Conservation (phyloP, 169 alveolate genomes). For the Plasmodium chabaudi region DNA sequence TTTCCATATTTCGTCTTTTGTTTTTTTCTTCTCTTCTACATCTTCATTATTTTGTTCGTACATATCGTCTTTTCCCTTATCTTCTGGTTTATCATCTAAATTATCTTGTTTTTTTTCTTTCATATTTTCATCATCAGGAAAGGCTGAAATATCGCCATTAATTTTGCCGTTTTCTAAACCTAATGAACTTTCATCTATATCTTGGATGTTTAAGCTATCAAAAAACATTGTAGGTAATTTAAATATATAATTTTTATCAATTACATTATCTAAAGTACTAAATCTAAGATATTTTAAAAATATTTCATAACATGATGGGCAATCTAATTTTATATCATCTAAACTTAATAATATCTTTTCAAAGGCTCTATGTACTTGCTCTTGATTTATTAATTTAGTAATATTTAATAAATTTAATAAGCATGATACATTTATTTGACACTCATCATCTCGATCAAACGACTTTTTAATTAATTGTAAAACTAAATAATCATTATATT, state of each 20-base stretch:
- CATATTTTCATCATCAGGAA: neutral
- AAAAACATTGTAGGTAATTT: slow-evolving; percentile 67
- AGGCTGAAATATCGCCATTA: slow-evolving; percentile 4
- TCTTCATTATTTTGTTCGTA: slow-evolving; percentile 27
- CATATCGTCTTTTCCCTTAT: slow-evolving; percentile 3
- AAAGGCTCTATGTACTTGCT: slow-evolving; percentile 75
- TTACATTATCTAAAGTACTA: slow-evolving; percentile 62
- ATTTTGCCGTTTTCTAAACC: neutral
- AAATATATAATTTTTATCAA: slow-evolving; percentile 58
- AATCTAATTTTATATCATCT: slow-evolving; percentile 73
- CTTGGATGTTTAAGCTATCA: slow-evolving; percentile 23
- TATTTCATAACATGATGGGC: slow-evolving; percentile 71
- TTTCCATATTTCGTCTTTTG: slow-evolving; percentile 69
- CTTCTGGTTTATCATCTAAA: neutral
- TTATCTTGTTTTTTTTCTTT: neutral
- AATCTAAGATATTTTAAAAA: slow-evolving; percentile 69
- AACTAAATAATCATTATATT: slow-evolving; percentile 63
- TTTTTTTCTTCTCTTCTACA: slow-evolving; percentile 48
- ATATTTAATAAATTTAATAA: slow-evolving; percentile 45
- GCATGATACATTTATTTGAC: slow-evolving; percentile 72
- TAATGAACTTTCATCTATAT: slow-evolving; percentile 26
- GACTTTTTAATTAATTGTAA: slow-evolving; percentile 64
- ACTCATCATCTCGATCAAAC: slow-evolving; percentile 63
- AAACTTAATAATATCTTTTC: slow-evolving; percentile 65
- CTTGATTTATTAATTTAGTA: slow-evolving; percentile 61